Evolutionary conservation across 208 protist genomes (phyloP), one percentile per base, ranked within the genome.

Genomic region (Acanthamoeba culbertsoni): DNA sequence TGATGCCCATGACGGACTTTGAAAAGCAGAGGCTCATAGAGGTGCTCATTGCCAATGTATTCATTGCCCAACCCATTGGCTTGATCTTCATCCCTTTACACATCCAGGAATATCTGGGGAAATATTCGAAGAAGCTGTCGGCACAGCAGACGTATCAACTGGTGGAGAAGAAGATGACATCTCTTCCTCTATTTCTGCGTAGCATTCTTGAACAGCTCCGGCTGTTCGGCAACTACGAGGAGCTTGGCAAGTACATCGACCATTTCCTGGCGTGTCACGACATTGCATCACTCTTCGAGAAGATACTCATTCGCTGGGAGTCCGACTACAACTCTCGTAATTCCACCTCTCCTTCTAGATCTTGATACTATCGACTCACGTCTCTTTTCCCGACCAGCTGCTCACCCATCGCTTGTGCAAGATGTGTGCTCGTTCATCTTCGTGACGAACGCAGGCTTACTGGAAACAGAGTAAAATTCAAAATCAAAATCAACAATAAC

Each of bases 181-280:
- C 79, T 10, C 37, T 84, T 0, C 88, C 88, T 6, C 53, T 92
- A 14, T 92, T 77, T 33, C 35, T 92, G 68, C 88, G 88, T 6
- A 92, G 45, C 46, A 92, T 82, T 23, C 62, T 92, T 26, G 88
- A 92, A 46, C 62, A 84, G 88, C 62, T 92, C 5, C 88, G 88
- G 28, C 3, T 92, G 7, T 92, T 84, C 28, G 88, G 88, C 45
- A 82, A 92, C 28, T 92, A 77, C 31, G 88, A 92, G 45, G 43
- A 92, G 43, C 48, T 92, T 51, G 43, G 65, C 88, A 62, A 51
- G 28, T 75, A 92, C 88, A 84, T 92, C 45, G 88, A 75, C 62
- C 42, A 77, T 5, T 75, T 92, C 53, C 88, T 92, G 23, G 16
- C 26, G 2, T 77, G 57, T 35, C 2, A 42, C 42, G 88, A 92